Base-by-base conservation (phyloP, 2,329 filamentous ascomycete genomes). In the Fusarium mundagurra region DNA sequence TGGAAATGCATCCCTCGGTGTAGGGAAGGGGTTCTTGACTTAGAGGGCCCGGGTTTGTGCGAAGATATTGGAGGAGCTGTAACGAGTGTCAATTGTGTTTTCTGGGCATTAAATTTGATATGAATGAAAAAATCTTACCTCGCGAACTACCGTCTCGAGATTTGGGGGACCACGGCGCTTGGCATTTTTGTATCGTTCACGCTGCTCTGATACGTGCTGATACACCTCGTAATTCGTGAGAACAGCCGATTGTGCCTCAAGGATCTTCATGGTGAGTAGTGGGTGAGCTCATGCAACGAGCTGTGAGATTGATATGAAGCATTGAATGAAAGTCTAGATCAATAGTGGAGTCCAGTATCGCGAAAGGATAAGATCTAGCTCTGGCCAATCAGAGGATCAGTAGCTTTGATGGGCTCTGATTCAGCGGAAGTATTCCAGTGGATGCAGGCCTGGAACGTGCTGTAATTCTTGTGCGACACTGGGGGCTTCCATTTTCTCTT, bases 191-290 rank as follows among this genome's bases (percentile, higher is more conserved):
- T 90, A 88, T 54, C 84, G 83, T 63, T 84, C 82, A 59, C 86
- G 86, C 77, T 90, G 88, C 53, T 91, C 87, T 11, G 83, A 83
- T 44, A 94, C 83, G 76, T 93, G 92, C 64, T 88, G 85, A 77
- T 91, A 91, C 72, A 94, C 92, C 85, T 94, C 93, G 73, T 89
- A 92, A 81, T 94, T 94, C 80, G 90, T 90, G 78, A 95, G 85
- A 47, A 92, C 87, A 10, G 91, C 92, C 36, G 90, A 90, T 80
- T 94, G 92, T 7, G 92, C 86, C 78, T 93, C 92, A 76, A 94
- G 84, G 78, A 95, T 89, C 88, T 93, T 92, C 90, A 92, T 91
- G 27, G 41, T 81, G 76, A 57, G 29, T 27, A 36, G 44, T n/a
- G 55, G 38, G 31, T 47, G 29, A 43, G 16, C 43, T 72, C 31